Evolutionary conservation across 2,329 filamentous ascomycete species (phyloP).

Genomic region (Gaeumannomyces sp.): DNA sequence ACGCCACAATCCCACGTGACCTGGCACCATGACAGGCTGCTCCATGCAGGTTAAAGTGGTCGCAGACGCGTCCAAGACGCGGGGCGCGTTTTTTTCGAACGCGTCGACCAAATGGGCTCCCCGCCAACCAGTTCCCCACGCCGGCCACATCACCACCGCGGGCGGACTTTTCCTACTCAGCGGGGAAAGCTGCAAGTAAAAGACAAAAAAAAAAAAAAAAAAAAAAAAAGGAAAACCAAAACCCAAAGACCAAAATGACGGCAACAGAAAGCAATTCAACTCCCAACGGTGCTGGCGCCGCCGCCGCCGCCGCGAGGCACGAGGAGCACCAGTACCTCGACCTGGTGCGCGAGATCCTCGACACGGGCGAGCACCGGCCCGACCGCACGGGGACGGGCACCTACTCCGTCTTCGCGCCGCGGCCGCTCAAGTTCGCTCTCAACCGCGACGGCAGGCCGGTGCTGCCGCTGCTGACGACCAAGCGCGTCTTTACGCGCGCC

Average conservation of each 20-base stretch:
- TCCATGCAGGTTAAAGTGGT: neutral
- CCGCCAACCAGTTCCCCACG: neutral
- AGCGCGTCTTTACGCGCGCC: slow-evolving; percentile 88
- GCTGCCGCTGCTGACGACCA: slow-evolving; percentile 91
- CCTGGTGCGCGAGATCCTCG: slow-evolving; percentile 78
- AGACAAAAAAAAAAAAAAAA: neutral
- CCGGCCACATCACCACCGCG: too few relatives aligned
- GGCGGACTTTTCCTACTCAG: too few relatives aligned
- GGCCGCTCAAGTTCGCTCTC: slow-evolving; percentile 80
- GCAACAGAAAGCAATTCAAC: neutral
- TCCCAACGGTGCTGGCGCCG: neutral
- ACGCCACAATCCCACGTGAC: neutral
- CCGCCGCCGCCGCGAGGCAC: slow-evolving; percentile 37
- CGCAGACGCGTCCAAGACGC: neutral
- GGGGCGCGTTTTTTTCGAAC: neutral
- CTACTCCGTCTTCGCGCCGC: slow-evolving; percentile 79
- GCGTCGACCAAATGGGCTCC: neutral
- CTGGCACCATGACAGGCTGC: neutral
- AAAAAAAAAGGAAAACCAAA: neutral
- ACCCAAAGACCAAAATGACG: neutral
- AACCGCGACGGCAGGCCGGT: slow-evolving; percentile 52
- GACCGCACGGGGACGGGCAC: slow-evolving; percentile 96
- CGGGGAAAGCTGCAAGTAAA: neutral
- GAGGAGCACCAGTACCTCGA: slow-evolving; percentile 94
- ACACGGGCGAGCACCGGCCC: slow-evolving; percentile 77